Evolutionary conservation across 1,139 yeast genomes (phyloP).

Genomic region (Arxiozyma heterogenica): DNA sequence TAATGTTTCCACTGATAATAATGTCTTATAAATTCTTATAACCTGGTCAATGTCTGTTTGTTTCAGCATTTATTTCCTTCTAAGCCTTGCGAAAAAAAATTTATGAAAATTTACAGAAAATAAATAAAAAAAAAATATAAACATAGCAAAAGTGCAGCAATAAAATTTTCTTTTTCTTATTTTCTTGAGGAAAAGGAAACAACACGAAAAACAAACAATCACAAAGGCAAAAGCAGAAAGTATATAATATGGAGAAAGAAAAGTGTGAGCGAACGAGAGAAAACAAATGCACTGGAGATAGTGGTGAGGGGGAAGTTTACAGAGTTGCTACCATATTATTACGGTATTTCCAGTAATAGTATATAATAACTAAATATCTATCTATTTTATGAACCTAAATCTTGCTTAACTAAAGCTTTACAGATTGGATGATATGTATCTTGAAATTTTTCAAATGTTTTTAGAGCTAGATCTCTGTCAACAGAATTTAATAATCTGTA

Average conservation of each 20-base stretch:
- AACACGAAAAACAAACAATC: not conserved
- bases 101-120: no score
- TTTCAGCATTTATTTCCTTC: no score
- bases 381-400: constrained; percentile 33
- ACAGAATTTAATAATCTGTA: constrained; percentile 55
- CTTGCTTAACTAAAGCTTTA: constrained; percentile 67
- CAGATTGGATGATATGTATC: constrained; percentile 78
- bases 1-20: not conserved
- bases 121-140: no score
- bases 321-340: not conserved
- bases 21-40: no score
- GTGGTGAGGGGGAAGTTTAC: no score
- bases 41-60: not conserved
- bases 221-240: not conserved
- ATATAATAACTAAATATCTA: no score
- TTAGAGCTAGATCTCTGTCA: constrained; percentile 55
- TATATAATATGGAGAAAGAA: not conserved
- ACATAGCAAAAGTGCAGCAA: not conserved
- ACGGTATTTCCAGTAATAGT: no score
- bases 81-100: not conserved
- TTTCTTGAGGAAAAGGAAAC: not conserved
- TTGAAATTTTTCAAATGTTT: constrained; percentile 52
- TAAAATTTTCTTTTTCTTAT: not conserved
- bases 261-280: not conserved
- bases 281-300: not conserved